Percentiles rank a stretch among this genome's conserved stretches.
Evolutionary conservation across 2,329 filamentous ascomycete genomes (phyloP).

Genomic region (Myriosclerotinia curreyana): DNA sequence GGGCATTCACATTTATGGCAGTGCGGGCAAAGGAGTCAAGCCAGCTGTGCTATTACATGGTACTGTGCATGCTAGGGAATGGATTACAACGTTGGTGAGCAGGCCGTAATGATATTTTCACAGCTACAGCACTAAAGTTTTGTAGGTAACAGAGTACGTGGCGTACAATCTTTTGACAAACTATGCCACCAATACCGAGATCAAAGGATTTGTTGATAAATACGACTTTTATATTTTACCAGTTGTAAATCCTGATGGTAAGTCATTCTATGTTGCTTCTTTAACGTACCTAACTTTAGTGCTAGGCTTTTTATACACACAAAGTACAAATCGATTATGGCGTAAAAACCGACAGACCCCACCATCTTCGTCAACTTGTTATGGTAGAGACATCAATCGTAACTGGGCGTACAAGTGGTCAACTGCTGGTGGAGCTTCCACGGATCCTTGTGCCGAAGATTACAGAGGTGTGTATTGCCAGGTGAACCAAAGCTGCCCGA

Average conservation of each 20-base stretch:
- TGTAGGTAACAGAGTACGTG: constrained; percentile 49
- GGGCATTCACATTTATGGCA: constrained; percentile 54
- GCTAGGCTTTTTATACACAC: constrained; percentile 56
- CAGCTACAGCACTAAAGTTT: not conserved
- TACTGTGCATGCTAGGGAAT: constrained; percentile 59
- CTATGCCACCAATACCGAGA: constrained; percentile 43
- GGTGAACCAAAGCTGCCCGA: not conserved
- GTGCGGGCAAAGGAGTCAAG: constrained; percentile 44
- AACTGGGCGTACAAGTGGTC: constrained; percentile 55
- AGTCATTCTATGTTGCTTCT: constrained; percentile 21
- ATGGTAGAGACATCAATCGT: constrained; percentile 56
- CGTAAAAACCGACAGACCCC: constrained; percentile 55
- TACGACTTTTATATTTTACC: constrained; percentile 67
- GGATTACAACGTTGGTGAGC: constrained; percentile 51
- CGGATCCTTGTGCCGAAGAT: constrained; percentile 50
- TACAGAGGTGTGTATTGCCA: constrained; percentile 41
- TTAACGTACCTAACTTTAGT: not conserved
- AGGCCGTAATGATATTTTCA: not conserved
- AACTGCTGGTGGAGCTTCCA: constrained; percentile 47
- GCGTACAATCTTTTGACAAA: constrained; percentile 49
- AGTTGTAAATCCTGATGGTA: constrained; percentile 59
- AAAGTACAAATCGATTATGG: constrained; percentile 57
- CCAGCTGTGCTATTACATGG: constrained; percentile 56
- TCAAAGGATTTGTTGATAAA: constrained; percentile 51
- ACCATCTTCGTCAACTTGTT: constrained; percentile 41